phyloP scores from a whole-genome alignment of 139 green algal species.

The Chlamydomonas schloesseri region DNA sequence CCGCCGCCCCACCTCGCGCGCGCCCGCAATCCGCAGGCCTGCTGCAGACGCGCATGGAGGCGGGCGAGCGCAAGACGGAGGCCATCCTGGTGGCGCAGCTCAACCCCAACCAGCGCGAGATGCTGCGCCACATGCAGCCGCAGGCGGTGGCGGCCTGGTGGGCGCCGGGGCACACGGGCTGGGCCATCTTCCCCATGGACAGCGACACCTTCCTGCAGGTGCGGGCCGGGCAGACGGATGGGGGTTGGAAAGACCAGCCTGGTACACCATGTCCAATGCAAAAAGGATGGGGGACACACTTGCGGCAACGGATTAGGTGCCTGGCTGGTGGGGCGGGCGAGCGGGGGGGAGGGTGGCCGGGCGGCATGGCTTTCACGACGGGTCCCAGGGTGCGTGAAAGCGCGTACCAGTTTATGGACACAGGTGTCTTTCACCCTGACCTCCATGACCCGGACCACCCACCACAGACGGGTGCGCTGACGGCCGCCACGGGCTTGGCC shows the following conservation, averaged over 20 bases:
- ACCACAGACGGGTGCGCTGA: slow-evolving; percentile 17
- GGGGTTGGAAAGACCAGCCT: no score
- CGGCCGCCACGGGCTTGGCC: neutral
- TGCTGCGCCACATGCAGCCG: slow-evolving; percentile 80
- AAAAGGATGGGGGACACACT: no score
- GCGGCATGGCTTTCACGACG: no score
- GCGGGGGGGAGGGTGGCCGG: no score
- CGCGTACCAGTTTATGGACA: no score
- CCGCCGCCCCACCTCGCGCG: no score
- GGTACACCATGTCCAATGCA: no score
- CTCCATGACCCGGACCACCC: no score
- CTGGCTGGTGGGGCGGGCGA: no score
- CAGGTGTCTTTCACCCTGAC: no score
- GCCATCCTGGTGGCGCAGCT: slow-evolving; percentile 79
- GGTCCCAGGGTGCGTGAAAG: no score
- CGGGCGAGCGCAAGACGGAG: slow-evolving; percentile 77
- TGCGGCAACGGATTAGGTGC: no score
- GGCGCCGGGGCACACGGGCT: slow-evolving; percentile 82
- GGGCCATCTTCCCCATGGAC: slow-evolving; percentile 87
- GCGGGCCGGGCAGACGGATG: neutral
- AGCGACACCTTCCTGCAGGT: slow-evolving; percentile 77
- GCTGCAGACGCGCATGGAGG: slow-evolving; percentile 71
- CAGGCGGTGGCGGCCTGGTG: slow-evolving; percentile 82
- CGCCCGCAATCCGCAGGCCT: slow-evolving; percentile 57
- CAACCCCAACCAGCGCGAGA: slow-evolving; percentile 79